Base-by-base conservation (phyloP, 495 filamentous ascomycete species). In the Pseudomonodictys pantanalensis region DNA sequence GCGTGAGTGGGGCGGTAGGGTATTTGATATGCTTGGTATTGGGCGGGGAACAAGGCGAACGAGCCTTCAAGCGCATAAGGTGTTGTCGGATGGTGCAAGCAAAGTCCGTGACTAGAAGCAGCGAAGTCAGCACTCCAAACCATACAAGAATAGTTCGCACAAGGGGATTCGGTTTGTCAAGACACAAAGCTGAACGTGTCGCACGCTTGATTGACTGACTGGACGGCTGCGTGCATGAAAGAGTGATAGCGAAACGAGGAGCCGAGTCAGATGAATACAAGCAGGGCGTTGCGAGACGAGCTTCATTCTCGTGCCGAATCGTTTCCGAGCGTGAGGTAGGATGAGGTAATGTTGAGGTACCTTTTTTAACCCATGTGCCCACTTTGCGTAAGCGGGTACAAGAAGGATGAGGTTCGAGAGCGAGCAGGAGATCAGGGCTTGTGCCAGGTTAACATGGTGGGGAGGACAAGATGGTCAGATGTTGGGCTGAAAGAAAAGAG, bases 141-240 rank as follows among this genome's bases (percentile, higher is more conserved):
- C 58, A 58, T 62, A 58, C 63, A 66, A 67, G 59, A 61, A n/a
- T n/a, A n/a, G n/a, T n/a, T n/a, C n/a, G n/a, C n/a, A n/a, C n/a
- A n/a, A n/a, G 41, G 25, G 50, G 25, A n/a, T 17, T 35, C 47
- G 53, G 55, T 67, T 65, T 67, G 58, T 54, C 15, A 46, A 58
- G 54, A 60, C 59, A 67, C 64, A 67, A n/a, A 66, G 64, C 53
- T 39, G 54, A 66, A 67, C 58, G 64, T 67, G 64, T 62, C 46
- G n/a, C 58, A 25, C 50, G 49, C 33, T 30, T 59, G 64, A 62
- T 67, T 67, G 58, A 58, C 63, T 53, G 51, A 55, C 9, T 20
- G 7, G 24, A 33, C 64, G 64, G 59, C 17, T 38, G 35, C 49
- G 35, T 7, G 59, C 64, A 63, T 57, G 58, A 56, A 58, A 46